Percentiles rank a stretch among this genome's conserved stretches.
Conservation (phyloP, 2,329 filamentous ascomycete genomes). For the Colletotrichum cordylinicola region DNA sequence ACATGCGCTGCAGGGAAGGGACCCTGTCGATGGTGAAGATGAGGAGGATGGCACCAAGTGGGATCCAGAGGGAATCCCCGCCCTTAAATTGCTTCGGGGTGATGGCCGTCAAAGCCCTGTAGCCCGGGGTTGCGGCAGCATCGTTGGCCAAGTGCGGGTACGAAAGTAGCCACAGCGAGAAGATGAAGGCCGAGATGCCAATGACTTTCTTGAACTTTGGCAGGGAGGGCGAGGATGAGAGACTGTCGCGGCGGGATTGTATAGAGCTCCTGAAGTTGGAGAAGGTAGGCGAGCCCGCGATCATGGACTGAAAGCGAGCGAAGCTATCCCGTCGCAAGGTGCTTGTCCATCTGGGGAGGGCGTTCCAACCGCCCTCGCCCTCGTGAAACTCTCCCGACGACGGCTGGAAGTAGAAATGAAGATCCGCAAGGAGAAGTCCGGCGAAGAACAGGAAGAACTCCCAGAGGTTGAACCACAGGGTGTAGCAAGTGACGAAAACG, state of each 20-base stretch:
- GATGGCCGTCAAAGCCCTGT: background rate
- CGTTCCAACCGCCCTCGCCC: background rate
- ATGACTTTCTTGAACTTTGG: background rate
- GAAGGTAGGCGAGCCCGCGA: background rate
- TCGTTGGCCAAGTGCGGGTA: background rate
- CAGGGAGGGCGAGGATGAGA: background rate
- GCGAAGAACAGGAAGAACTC: conserved; percentile 14
- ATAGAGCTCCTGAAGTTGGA: background rate
- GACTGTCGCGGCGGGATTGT: background rate
- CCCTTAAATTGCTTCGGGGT: background rate
- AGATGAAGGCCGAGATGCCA: background rate
- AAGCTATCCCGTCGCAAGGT: background rate
- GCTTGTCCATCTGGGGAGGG: background rate
- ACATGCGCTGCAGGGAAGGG: conserved; percentile 60
- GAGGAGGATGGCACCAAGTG: background rate
- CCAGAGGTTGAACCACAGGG: conserved; percentile 26
- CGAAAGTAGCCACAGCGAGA: conserved; percentile 1
- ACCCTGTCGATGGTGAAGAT: background rate
- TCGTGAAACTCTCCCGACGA: background rate
- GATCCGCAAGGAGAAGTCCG: background rate
- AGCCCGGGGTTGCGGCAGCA: background rate
- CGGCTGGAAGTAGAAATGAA: conserved; percentile 35
- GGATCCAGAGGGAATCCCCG: background rate
- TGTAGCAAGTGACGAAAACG: conserved; percentile 43
- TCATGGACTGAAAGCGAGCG: background rate